Base-by-base conservation (phyloP, 495 filamentous ascomycete genomes). In the Schizothecium vesticola region DNA sequence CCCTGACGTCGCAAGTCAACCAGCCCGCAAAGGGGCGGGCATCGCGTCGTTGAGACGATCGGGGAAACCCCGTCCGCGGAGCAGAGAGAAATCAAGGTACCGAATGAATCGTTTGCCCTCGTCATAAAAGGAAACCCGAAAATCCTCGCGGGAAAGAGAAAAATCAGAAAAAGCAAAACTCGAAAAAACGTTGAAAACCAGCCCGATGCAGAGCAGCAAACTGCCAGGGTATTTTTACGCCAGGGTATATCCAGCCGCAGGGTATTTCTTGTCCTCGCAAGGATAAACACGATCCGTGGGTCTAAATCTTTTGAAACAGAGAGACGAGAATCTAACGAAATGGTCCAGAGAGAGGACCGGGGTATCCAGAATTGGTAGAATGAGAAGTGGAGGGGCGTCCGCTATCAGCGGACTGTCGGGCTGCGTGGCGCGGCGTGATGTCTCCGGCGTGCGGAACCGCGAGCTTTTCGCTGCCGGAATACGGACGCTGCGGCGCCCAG, bases 331-430 rank as follows among this genome's bases (percentile, higher is more conserved):
- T 82, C 80, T 89, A 92, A 89, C 90, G 90, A 83, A 89, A 91
- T 86, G 90, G 89, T 83, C 90, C 91, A 66, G 73, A 64, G 83
- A 91, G 90, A 29, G 91, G 91, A 85, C 88, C 91, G 86, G 91
- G 91, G 91, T 93, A 93, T 92, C 90, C 90, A 87, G 90, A 92
- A 89, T 86, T 85, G 70, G 87, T 90, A 84, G 92, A 96, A 91
- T 95, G 91, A 84, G 91, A 94, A 82, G 92, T 96, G 74, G 90
- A 92, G 76, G 92, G 92, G 72, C 92, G 92, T 83, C 92, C 92
- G 85, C 91, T 93, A 79, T 96, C 92, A 79, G 89, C 90, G 78
- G 91, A 94, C 73, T 88, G 87, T 77, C 92, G 89, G 72, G 88
- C 87, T 75, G 88, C 86, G 82, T 94, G 90, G 78, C 89, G 91